Conservation (phyloP, 208 protist species). For the Acanthamoeba healyi region DNA sequence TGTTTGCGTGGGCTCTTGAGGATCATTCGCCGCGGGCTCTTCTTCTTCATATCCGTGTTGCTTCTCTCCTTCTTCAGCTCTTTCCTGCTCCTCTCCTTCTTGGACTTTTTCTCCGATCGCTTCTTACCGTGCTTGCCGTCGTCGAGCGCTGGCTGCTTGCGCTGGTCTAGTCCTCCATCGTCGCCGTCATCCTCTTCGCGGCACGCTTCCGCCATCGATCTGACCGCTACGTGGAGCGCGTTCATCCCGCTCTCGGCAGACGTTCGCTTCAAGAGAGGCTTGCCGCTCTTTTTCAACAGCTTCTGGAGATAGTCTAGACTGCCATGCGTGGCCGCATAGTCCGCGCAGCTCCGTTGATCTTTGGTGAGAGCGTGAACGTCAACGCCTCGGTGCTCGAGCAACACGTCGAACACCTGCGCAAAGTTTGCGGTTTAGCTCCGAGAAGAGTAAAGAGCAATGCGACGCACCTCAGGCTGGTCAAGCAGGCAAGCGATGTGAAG, state of each 20-base stretch:
- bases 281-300: background rate
- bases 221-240: constrained; percentile 2
- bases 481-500: constrained; percentile 32
- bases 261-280: background rate
- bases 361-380: constrained; percentile 14
- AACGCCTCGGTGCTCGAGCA: background rate
- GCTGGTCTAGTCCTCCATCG: background rate
- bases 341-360: background rate
- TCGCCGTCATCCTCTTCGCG: too few relatives aligned
- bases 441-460: too few relatives aligned
- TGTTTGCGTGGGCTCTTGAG: constrained; percentile 41
- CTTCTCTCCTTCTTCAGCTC: constrained; percentile 35
- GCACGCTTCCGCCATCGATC: background rate
- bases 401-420: constrained; percentile 9
- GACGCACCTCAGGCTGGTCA: background rate
- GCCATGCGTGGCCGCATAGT: background rate
- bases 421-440: too few relatives aligned
- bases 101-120: background rate
- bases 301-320: background rate
- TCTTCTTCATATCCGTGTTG: background rate
- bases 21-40: constrained; percentile 24
- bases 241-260: background rate
- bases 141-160: background rate
- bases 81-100: background rate
- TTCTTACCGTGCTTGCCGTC: background rate